These are phyloP conservation scores for Byssoonygena ceratinophila DNA, from an alignment of 2,329 filamentous ascomycete species.

Conservation along the genomic window DNA sequence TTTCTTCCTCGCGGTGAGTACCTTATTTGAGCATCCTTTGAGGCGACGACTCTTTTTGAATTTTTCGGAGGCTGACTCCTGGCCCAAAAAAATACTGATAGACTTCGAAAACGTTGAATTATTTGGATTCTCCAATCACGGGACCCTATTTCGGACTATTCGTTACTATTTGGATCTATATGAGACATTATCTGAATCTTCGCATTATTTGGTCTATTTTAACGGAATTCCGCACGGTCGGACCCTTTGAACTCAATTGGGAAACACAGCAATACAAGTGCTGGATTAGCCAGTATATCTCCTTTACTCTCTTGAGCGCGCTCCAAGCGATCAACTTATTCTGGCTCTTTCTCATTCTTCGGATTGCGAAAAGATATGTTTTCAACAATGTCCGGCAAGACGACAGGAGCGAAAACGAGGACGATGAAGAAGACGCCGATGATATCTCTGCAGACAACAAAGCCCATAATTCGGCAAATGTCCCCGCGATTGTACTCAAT, in stretches of 20 bases:
- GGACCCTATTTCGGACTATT: slow-evolving; percentile 76
- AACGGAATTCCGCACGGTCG: slow-evolving; percentile 39
- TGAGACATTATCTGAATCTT: slow-evolving; percentile 60
- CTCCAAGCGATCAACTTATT: slow-evolving; percentile 40
- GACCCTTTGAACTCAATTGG: slow-evolving; percentile 41
- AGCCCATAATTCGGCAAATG: neutral
- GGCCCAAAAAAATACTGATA: slow-evolving; percentile 29
- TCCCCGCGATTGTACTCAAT: slow-evolving; percentile 10
- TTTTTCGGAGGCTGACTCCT: neutral
- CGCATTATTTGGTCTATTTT: slow-evolving; percentile 39
- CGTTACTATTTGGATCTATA: slow-evolving; percentile 75
- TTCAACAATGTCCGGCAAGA: slow-evolving; percentile 32
- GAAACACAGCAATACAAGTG: slow-evolving; percentile 42
- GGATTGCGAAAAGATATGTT: slow-evolving; percentile 36
- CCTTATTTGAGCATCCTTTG: neutral
- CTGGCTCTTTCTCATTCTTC: slow-evolving; percentile 38
- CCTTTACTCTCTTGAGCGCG: slow-evolving; percentile 35
- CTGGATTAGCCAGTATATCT: slow-evolving; percentile 40
- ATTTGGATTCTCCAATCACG: slow-evolving; percentile 69
- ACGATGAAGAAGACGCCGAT: slow-evolving; percentile 30
- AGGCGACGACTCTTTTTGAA: neutral
- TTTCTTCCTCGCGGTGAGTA: slow-evolving; percentile 80
- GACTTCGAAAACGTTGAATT: slow-evolving; percentile 88
- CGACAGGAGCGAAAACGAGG: slow-evolving; percentile 39
- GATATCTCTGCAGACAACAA: neutral